These are phyloP conservation scores for Hansenula lynferdii DNA, from an alignment of 1,139 yeast genomes.

Conservation along the genomic window DNA sequence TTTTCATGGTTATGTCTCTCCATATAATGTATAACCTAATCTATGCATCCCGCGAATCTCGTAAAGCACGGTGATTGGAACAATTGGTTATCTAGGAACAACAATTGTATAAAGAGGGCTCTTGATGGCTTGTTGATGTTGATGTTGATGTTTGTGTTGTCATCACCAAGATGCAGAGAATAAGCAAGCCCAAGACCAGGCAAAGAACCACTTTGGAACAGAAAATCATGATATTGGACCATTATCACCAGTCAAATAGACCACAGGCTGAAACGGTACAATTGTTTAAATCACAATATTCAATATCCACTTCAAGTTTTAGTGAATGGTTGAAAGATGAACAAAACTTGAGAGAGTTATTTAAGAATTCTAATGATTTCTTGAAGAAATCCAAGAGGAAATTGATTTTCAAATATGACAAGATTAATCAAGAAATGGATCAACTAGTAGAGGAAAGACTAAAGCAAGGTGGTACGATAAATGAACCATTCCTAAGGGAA, in stretches of 20 bases:
- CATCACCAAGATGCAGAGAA: background rate
- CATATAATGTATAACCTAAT: too few species aligned
- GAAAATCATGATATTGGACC: constrained; percentile 50
- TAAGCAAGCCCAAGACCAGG: background rate
- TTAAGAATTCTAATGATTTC: constrained; percentile 21
- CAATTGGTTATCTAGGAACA: constrained; percentile 32
- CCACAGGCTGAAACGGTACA: constrained; percentile 59
- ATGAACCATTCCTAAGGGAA: constrained; percentile 50
- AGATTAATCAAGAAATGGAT: constrained; percentile 56
- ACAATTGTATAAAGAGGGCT: too few species aligned
- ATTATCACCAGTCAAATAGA: constrained; percentile 40
- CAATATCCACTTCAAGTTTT: constrained; percentile 53
- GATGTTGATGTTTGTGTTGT: too few species aligned
- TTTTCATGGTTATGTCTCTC: too few species aligned
- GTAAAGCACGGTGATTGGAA: background rate
- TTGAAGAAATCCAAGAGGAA: constrained; percentile 41
- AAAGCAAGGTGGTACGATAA: constrained; percentile 41
- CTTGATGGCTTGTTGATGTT: too few species aligned
- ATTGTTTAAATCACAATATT: constrained; percentile 39
- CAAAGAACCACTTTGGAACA: constrained; percentile 58
- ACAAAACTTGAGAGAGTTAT: constrained; percentile 40
- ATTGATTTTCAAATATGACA: constrained; percentile 49
- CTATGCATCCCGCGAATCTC: too few species aligned
- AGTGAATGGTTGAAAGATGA: constrained; percentile 59
- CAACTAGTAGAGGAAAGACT: constrained; percentile 41